Conservation (phyloP, 768 basidiomycete genomes). For the Collybia sordida region DNA sequence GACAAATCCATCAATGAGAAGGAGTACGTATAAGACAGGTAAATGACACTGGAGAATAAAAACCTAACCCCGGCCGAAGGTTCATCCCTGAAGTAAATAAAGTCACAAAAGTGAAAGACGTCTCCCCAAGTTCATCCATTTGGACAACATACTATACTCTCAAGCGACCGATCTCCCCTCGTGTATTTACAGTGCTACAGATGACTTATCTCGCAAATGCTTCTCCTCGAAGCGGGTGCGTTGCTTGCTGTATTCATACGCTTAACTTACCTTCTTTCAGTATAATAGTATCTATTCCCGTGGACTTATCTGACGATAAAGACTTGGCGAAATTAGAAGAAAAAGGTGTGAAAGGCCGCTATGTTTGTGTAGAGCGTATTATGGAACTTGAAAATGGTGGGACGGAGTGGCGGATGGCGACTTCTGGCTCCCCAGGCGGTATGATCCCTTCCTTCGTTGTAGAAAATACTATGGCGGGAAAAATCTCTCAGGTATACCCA, state of each 20-base stretch:
- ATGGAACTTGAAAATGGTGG: constrained; percentile 60
- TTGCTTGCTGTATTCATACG: constrained; percentile 1
- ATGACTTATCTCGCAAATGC: constrained; percentile 51
- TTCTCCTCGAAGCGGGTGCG: constrained; percentile 61
- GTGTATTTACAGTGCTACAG: constrained; percentile 76
- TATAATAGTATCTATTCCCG: constrained; percentile 62
- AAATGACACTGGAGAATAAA: neutral
- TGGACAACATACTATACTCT: constrained; percentile 78
- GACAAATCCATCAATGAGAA: constrained; percentile 71
- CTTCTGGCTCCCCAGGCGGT: constrained; percentile 71
- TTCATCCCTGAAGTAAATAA: constrained; percentile 67
- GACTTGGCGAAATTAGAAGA: constrained; percentile 63
- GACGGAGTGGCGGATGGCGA: constrained; percentile 82
- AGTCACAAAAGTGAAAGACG: constrained; percentile 56
- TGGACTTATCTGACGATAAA: constrained; percentile 54
- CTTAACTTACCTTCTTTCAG: constrained; percentile 19
- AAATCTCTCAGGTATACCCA: constrained; percentile 56
- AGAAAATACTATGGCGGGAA: constrained; percentile 58
- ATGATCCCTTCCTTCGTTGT: constrained; percentile 64
- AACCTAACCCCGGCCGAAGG: constrained; percentile 32
- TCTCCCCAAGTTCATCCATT: constrained; percentile 63
- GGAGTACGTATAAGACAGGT: constrained; percentile 41
- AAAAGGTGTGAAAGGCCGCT: constrained; percentile 64
- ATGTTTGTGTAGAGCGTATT: constrained; percentile 69
- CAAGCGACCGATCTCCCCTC: constrained; percentile 66